These are phyloP conservation scores for Aspergillus sp. DNA, from an alignment of 2,329 filamentous ascomycete genomes.

Conservation along the genomic window DNA sequence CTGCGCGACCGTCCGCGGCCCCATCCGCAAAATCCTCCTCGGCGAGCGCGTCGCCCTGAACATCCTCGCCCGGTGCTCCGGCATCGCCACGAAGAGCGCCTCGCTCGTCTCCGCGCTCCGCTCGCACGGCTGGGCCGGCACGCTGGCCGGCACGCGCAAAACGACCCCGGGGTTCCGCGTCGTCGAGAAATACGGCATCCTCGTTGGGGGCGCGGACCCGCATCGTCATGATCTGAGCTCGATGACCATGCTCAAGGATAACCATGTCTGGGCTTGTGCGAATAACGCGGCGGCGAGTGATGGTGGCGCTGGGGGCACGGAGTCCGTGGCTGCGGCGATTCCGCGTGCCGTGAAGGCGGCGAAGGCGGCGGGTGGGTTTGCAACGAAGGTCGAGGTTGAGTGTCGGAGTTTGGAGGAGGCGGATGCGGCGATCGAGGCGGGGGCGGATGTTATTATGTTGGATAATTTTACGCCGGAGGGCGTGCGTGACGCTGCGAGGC, in stretches of 20 bases:
- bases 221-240: slow-evolving; percentile 87
- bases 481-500: slow-evolving; percentile 70
- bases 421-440: slow-evolving; percentile 84
- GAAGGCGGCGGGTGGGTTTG: slow-evolving; percentile 80
- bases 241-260: slow-evolving; percentile 99
- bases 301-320: slow-evolving; percentile 13
- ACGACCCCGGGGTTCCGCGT: slow-evolving; percentile 94
- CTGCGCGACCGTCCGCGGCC: slow-evolving; percentile 81
- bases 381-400: slow-evolving; percentile 94
- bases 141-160: slow-evolving; percentile 91
- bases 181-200: slow-evolving; percentile 97
- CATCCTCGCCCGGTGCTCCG: slow-evolving; percentile 84
- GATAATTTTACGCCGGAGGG: slow-evolving; percentile 88
- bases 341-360: slow-evolving; percentile 81
- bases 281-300: slow-evolving; percentile 33
- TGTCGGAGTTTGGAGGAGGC: slow-evolving; percentile 85
- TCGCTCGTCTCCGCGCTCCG: slow-evolving; percentile 54
- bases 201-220: slow-evolving; percentile 86
- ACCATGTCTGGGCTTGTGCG: slow-evolving; percentile 90
- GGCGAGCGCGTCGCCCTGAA: slow-evolving; percentile 93
- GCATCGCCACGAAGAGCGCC: slow-evolving; percentile 68
- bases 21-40: slow-evolving; percentile 79
- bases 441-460: slow-evolving; percentile 94
- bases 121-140: slow-evolving; percentile 71
- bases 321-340: slow-evolving; percentile 62